Evolutionary conservation across 1,284 basidiomycete species (phyloP), one percentile per base, ranked within the genome.

Genomic region (Apiotrichum sp.): DNA sequence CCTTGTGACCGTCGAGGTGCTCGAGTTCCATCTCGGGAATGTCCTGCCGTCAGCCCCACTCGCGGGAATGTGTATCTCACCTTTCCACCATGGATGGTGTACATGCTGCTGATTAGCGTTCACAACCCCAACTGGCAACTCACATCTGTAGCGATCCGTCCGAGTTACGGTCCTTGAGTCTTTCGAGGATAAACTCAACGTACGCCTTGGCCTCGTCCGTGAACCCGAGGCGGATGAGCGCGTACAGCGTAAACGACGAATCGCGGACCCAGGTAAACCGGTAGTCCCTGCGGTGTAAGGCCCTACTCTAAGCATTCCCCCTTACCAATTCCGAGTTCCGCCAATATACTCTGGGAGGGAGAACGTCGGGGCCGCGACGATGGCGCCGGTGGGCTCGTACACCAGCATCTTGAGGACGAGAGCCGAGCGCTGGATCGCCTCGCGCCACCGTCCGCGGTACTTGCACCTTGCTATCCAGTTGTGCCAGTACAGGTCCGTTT

Each of bases 361-460:
- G 75, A 97, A 96, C 0, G 92, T 96, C 0, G 93, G 91, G 59
- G 89, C 91, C 0, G 91, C 92, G 4, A 95, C 85, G 48, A 93
- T 87, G 1, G 92, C 92, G 32, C 90, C 72, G 0, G 70, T 69
- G 53, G 78, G 78, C 47, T 79, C 78, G 51, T 64, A 73, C n/a
- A 68, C 66, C 16, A 76, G 65, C 74, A 76, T 77, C 61, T 77
- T 77, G n/a, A 77, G 60, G 0, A 88, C 88, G n/a, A 95, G 80
- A 0, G 89, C 92, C 55, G 87, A 89, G 33, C 91, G 83, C 69
- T 89, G 83, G 3, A 95, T 89, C 1, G 86, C 84, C 73, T 97
- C 92, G 63, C 93, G 86, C 93, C 92, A 97, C n/a, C 88, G 83
- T 0, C 92, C 93, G 22, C 81, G 81, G 74, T 96, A 96, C 50